phyloP scores from a whole-genome alignment of 1,284 basidiomycete species.

The Peniophora sp. region DNA sequence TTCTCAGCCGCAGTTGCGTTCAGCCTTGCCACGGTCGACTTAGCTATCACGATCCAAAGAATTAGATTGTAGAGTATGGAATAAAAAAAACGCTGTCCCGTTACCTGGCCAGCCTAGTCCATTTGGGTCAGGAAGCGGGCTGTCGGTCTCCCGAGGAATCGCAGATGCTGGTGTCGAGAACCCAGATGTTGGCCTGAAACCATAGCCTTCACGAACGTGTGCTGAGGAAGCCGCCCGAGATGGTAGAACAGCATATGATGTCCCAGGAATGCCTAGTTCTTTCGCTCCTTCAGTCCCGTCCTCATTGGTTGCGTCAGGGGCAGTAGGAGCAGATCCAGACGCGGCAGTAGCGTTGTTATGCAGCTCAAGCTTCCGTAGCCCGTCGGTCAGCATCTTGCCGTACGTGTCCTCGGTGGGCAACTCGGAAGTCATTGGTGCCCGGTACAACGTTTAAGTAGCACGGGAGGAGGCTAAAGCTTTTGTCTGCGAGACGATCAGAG shows the following conservation, averaged over 20 bases:
- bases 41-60: too few species aligned
- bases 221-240: neutral
- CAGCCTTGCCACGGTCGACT: slow-evolving; percentile 81
- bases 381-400: slow-evolving; percentile 18
- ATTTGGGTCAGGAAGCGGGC: slow-evolving; percentile 72
- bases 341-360: neutral
- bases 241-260: slow-evolving; percentile 9
- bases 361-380: slow-evolving; percentile 22
- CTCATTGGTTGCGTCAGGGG: slow-evolving; percentile 5
- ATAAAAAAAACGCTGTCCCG: slow-evolving; percentile 13
- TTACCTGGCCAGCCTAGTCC: slow-evolving; percentile 93
- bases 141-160: slow-evolving; percentile 14
- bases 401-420: slow-evolving; percentile 11
- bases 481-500: too few species aligned
- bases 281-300: slow-evolving; percentile 9
- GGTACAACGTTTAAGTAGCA: neutral
- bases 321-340: slow-evolving; percentile 2
- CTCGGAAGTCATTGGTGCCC: slow-evolving; percentile 7
- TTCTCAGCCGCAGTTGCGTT: slow-evolving; percentile 74
- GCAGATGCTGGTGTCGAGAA: slow-evolving; percentile 47
- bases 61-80: neutral
- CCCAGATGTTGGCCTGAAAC: slow-evolving; percentile 67
- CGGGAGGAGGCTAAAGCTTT: neutral
- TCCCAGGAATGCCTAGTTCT: neutral
- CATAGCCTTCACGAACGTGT: slow-evolving; percentile 63